A percentile compares a stretch with the other conserved stretches of the same genome.
Conservation (phyloP, 371 early-diverging fungal species). For the Parasitella parasitica region DNA sequence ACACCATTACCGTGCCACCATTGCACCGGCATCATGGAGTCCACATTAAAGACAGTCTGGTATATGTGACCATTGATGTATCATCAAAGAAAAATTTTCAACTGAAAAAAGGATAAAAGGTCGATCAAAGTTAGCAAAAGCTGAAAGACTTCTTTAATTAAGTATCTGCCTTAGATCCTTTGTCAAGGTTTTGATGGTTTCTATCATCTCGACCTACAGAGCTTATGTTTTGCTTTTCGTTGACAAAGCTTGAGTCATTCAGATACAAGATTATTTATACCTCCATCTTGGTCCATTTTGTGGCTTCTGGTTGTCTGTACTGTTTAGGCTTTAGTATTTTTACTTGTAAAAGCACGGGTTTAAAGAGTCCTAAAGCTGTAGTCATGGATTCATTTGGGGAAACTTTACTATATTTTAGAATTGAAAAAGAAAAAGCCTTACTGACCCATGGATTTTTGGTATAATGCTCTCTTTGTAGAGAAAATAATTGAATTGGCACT, state of each 20-base stretch:
- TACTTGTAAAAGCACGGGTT: neutral
- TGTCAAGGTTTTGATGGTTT: conserved; percentile 28
- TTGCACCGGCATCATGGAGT: no score
- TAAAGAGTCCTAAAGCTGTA: conserved; percentile 14
- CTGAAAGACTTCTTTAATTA: conserved; percentile 13
- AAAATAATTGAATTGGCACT: no score
- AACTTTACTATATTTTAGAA: neutral
- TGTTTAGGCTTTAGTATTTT: neutral
- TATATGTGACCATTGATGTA: neutral
- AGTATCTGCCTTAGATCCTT: conserved; percentile 53
- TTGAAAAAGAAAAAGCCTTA: no score
- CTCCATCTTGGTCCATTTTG: conserved; percentile 39
- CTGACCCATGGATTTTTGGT: no score
- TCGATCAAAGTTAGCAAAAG: neutral
- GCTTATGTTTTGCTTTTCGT: conserved; percentile 33
- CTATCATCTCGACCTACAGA: conserved; percentile 12
- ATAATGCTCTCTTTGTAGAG: no score
- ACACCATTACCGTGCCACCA: no score
- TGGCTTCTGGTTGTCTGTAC: conserved; percentile 2
- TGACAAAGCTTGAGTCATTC: conserved; percentile 54
- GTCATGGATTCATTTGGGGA: conserved; percentile 42
- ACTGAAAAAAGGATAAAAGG: conserved; percentile 2
- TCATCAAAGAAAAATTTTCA: neutral
- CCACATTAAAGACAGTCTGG: neutral
- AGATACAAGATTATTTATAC: conserved; percentile 46